Base-by-base conservation (phyloP, 768 basidiomycete genomes). In the Galerina marginata region DNA sequence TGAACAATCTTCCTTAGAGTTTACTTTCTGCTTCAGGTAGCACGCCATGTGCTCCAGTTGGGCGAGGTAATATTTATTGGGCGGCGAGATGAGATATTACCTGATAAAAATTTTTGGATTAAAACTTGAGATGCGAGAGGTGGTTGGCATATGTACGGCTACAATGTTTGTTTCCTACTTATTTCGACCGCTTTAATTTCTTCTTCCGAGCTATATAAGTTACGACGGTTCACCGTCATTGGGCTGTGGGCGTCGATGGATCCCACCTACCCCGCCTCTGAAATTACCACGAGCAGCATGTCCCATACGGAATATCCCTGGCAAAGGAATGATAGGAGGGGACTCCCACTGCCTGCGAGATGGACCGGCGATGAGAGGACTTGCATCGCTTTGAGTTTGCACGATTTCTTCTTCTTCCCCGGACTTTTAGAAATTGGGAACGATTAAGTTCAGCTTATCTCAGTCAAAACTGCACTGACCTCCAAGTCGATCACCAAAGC, bases 401-500 rank as follows among this genome's bases (percentile, higher is more conserved):
- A 54, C 48, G 11, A 53, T 54, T 77, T 80, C 79, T 14, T 74
- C 74, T 36, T 78, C 78, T 29, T 75, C 74, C 4, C 73, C 70
- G 11, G 76, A 71, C 26, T 69, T 67, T 57, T 78, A 65, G 64
- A 74, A 9, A 37, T 48, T 39, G 43, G 53, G 36, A 54, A 56
- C 61, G 56, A 62, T 43, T 56, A 59, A 65, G 59, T 39, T 55
- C 16, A 14, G 38, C 58, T 43, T 14, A 11, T 58, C n/a, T 20
- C 44, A 60, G 54, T 7, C 16, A 48, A 51, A 29, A 54, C 23
- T 9, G 33, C 25, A 68, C 80, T 60, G 58, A 91, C 92, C 79
- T 93, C 87, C 26, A 94, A 77, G 70, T 94, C 92, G 42, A 96
- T 88, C 3, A 93, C 92, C 48, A 98, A 77, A 1, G 94, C 93